These are phyloP conservation scores for Annulohypoxylon stygium DNA, from an alignment of 495 filamentous ascomycete species.

Conservation along the genomic window DNA sequence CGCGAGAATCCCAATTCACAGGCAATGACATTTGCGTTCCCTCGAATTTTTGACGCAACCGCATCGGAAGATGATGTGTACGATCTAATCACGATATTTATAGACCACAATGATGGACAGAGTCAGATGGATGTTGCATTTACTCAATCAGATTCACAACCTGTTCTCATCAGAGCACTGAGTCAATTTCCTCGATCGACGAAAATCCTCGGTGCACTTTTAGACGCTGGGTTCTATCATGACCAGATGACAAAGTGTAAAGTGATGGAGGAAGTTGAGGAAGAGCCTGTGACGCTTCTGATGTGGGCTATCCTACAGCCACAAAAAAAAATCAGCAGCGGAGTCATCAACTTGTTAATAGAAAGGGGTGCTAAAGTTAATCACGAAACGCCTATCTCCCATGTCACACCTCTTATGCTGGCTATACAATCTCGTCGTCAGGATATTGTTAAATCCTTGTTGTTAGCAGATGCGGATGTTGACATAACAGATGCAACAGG, in stretches of 20 bases:
- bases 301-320: conserved; percentile 64
- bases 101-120: conserved; percentile 57
- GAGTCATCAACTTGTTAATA: conserved; percentile 58
- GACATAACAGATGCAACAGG: conserved; percentile 58
- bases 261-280: conserved; percentile 55
- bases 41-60: conserved; percentile 56
- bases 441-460: conserved; percentile 58
- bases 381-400: conserved; percentile 57
- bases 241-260: conserved; percentile 55
- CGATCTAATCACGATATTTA: conserved; percentile 56
- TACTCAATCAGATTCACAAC: conserved; percentile 47
- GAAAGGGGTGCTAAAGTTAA: conserved; percentile 62
- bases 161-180: conserved; percentile 59
- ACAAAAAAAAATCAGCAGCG: conserved; percentile 63
- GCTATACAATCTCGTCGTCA: conserved; percentile 58
- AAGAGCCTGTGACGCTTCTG: conserved; percentile 58
- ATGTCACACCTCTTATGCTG: conserved; percentile 62
- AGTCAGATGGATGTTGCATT: conserved; percentile 59
- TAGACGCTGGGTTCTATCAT: conserved; percentile 63
- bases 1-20: conserved; percentile 54
- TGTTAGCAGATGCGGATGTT: conserved; percentile 62
- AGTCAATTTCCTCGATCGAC: conserved; percentile 59
- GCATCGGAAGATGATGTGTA: conserved; percentile 55
- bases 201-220: conserved; percentile 55
- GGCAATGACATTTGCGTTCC: conserved; percentile 59